Evolutionary conservation across 2,329 filamentous ascomycete genomes (phyloP), one percentile per base, ranked within the genome.

Genomic region (Botrytis hyacinthi): DNA sequence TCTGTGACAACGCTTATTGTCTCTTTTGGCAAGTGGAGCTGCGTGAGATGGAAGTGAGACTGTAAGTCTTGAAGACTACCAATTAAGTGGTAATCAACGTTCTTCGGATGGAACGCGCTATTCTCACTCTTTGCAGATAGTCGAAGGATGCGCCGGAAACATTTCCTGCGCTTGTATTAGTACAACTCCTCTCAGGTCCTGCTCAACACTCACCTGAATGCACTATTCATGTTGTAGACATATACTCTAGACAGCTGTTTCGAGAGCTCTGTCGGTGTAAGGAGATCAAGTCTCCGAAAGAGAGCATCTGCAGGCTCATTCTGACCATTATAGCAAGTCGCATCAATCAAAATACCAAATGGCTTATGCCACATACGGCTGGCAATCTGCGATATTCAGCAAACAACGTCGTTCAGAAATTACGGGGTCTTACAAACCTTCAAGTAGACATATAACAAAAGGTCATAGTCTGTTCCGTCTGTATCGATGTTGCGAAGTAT

Each of bases 201-300:
- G 6, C 9, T 32, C 77, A 90, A 86, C 76, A 86, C 91, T 83
- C 89, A 90, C 78, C 86, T 86, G 80, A 91, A 92, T 18, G 89
- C 87, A 78, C 88, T 91, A 78, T 92, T 92, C 90, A 92, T 92
- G 79, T 92, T 92, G 81, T 92, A 92, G 26, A 92, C 85, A 76
- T 92, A 92, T 59, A 91, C 85, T 54, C 89, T 85, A 1, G 87
- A 84, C 6, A 92, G 82, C 74, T 90, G 88, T 70, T 84, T 85
- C 2, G 87, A 85, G 62, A 92, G 80, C 77, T 92, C 90, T 0
- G 85, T 84, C 0, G 90, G 90, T 5, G 88, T 89, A 4, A 92
- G 84, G 18, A 87, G 82, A 78, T 92, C 89, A 14, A 91, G 82
- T 77, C 87, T 90, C 71, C 87, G 87, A 78, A 92, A 90, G 2